These are phyloP conservation scores for Poa pratensis DNA, from an alignment of 176 grass and related monocot genomes.

Conservation along the genomic window DNA sequence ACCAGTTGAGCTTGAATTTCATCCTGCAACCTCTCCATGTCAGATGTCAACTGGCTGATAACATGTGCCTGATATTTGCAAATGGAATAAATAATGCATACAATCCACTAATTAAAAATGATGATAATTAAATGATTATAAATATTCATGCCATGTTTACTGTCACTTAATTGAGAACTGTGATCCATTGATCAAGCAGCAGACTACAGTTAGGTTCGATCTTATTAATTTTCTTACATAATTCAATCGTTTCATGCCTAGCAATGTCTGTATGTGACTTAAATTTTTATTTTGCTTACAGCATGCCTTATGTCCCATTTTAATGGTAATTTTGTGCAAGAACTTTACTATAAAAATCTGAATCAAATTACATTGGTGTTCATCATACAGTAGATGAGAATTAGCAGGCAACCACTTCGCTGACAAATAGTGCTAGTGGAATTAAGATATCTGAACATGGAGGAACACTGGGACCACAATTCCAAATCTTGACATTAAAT, in stretches of 20 bases:
- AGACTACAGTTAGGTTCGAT: neutral
- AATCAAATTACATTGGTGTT: conserved; percentile 15
- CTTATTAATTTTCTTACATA: conserved; percentile 29
- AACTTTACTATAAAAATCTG: neutral
- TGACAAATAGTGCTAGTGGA: conserved; percentile 25
- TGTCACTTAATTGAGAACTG: conserved; percentile 31
- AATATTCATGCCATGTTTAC: conserved; percentile 13
- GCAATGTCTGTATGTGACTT: neutral
- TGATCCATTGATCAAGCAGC: conserved; percentile 18
- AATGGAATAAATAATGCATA: neutral
- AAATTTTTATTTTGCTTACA: neutral
- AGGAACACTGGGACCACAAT: neutral
- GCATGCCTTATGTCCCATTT: conserved; percentile 7
- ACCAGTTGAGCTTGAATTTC: conserved; percentile 97
- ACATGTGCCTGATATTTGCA: conserved; percentile 67
- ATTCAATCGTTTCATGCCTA: conserved; percentile 21
- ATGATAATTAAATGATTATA: no score
- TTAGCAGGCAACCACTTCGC: conserved; percentile 18
- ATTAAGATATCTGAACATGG: neutral
- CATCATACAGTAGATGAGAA: neutral
- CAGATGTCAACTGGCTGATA: conserved; percentile 89
- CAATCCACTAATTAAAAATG: neutral
- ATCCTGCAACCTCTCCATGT: conserved; percentile 83
- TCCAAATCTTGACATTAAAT: neutral
- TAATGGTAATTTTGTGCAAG: conserved; percentile 1